These are phyloP conservation scores for Alternaria gaisen DNA, from an alignment of 2,329 filamentous ascomycete genomes.

Conservation along the genomic window DNA sequence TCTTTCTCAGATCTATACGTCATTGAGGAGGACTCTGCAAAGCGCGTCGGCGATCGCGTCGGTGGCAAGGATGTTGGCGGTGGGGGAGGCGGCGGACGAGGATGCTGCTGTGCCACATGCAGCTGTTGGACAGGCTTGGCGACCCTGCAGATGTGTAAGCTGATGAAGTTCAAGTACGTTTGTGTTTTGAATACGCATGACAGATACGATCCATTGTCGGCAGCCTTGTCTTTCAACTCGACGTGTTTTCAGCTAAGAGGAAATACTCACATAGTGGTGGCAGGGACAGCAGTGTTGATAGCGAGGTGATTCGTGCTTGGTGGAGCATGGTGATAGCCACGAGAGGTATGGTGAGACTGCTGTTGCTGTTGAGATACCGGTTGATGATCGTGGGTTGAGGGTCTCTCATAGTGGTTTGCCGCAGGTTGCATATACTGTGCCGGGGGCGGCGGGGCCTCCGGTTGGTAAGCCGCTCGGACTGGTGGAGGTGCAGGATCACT, in stretches of 20 bases:
- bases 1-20: conserved; percentile 76
- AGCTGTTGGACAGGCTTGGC: conserved; percentile 54
- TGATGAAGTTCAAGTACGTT: not conserved
- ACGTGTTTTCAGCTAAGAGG: not conserved
- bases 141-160: conserved; percentile 10
- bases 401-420: conserved; percentile 28
- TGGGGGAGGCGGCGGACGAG: conserved; percentile 30
- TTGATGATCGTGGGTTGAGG: conserved; percentile 37
- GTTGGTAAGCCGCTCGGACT: conserved; percentile 32
- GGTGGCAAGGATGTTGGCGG: conserved; percentile 29
- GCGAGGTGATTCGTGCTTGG: conserved; percentile 41
- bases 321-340: conserved; percentile 43
- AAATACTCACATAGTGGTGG: conserved; percentile 21
- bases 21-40: conserved; percentile 36
- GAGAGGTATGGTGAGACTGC: conserved; percentile 42
- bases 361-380: conserved; percentile 26
- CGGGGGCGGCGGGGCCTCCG: conserved; percentile 24
- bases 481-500: conserved; percentile 29
- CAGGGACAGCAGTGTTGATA: conserved; percentile 25
- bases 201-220: not conserved
- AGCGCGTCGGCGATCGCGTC: conserved; percentile 36
- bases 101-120: conserved; percentile 34
- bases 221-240: not conserved
- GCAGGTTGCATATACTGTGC: conserved; percentile 36
- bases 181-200: not conserved